Conservation (phyloP, 169 alveolate genomes). For the Plasmodium vinckei region DNA sequence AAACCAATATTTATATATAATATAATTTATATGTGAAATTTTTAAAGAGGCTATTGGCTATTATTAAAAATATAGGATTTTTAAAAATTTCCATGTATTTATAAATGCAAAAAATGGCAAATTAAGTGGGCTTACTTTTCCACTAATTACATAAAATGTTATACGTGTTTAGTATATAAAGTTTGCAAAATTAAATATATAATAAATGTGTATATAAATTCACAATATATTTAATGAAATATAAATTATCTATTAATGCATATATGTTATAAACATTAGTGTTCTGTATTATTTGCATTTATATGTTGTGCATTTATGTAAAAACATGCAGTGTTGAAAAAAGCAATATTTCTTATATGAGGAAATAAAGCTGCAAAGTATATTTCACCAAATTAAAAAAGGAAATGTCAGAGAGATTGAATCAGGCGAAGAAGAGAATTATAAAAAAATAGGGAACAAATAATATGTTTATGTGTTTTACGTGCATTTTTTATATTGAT, state of each 20-base stretch:
- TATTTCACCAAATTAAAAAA: too few species aligned
- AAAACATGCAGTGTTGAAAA: slow-evolving; percentile 42
- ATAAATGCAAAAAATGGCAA: slow-evolving; percentile 25
- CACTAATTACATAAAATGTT: slow-evolving; percentile 13
- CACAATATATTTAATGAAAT: background rate
- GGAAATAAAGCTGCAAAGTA: too few species aligned
- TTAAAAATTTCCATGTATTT: slow-evolving; percentile 57
- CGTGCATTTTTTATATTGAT: slow-evolving; percentile 6
- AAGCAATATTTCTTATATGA: background rate
- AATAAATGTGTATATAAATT: background rate
- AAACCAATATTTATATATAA: too few species aligned
- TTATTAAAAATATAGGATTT: slow-evolving; percentile 18
- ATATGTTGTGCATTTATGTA: slow-evolving; percentile 17
- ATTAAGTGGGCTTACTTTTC: slow-evolving; percentile 32
- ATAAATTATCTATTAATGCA: slow-evolving; percentile 9
- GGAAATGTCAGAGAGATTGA: too few species aligned
- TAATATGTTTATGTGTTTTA: background rate
- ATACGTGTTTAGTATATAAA: too few species aligned
- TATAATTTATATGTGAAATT: too few species aligned
- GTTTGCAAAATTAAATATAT: too few species aligned
- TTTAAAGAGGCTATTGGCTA: too few species aligned
- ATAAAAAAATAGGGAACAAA: slow-evolving; percentile 11
- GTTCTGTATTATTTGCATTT: slow-evolving; percentile 11
- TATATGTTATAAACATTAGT: background rate
- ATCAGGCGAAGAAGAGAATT: slow-evolving; percentile 21